Conservation (phyloP, 352 stramenopile genomes). For the Phytophthora cactorum region DNA sequence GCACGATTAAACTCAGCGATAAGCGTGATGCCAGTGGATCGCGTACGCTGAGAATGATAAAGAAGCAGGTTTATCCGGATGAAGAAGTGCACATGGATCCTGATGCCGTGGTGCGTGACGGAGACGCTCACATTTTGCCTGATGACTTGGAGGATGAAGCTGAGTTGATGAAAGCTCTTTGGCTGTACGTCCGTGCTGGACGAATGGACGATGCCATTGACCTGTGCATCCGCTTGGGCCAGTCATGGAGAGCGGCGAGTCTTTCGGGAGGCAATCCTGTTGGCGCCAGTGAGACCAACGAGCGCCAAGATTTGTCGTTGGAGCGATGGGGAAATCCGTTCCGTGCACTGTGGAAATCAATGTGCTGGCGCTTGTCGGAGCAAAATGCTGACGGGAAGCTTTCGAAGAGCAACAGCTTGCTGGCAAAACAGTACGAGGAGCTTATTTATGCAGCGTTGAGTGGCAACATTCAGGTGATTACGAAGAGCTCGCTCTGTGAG, state of each 20-base stretch:
- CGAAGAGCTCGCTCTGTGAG: constrained; percentile 70
- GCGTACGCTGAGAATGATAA: constrained; percentile 68
- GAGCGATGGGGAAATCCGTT: constrained; percentile 85
- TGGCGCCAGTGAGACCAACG: constrained; percentile 61
- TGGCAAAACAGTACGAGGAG: constrained; percentile 76
- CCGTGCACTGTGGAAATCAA: constrained; percentile 86
- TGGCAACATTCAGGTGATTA: constrained; percentile 73
- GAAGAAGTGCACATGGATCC: constrained; percentile 68
- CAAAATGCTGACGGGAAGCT: constrained; percentile 45
- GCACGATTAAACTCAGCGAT: constrained; percentile 62
- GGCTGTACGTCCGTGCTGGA: constrained; percentile 76
- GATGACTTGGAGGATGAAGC: constrained; percentile 87
- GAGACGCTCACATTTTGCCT: constrained; percentile 64
- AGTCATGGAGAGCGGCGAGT: constrained; percentile 83
- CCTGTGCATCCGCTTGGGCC: constrained; percentile 72
- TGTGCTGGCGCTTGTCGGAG: constrained; percentile 85
- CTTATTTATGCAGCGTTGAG: constrained; percentile 84
- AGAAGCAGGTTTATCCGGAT: constrained; percentile 48
- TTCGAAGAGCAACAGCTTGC: constrained; percentile 66
- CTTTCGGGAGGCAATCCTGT: constrained; percentile 67
- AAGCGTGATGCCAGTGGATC: constrained; percentile 56
- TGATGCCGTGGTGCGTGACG: constrained; percentile 68
- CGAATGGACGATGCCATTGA: constrained; percentile 70
- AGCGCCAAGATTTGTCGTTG: constrained; percentile 50
- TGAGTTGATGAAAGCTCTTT: constrained; percentile 77